Percentiles rank a stretch among this genome's conserved stretches.
phyloP scores from a whole-genome alignment of 768 basidiomycete genomes.

The Lentinula raphanica region DNA sequence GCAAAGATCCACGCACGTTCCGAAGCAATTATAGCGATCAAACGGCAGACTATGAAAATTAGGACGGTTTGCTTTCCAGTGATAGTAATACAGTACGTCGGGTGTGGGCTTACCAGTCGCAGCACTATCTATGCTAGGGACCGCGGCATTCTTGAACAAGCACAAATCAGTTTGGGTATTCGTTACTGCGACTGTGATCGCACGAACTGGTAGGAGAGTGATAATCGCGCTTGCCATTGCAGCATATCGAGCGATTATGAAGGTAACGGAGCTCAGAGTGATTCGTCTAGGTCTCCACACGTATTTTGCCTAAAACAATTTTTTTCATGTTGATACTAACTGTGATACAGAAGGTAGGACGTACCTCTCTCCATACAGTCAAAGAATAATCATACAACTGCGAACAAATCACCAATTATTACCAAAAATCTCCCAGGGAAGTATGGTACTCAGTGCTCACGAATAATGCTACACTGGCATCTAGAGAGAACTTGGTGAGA shows the following conservation, averaged over 20 bases:
- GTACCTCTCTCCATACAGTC: conserved; percentile 13
- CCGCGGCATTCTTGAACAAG: neutral
- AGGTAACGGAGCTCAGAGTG: conserved; percentile 10
- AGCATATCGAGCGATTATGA: conserved; percentile 13
- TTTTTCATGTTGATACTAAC: neutral
- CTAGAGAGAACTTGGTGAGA: neutral
- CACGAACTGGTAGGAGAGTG: conserved; percentile 12
- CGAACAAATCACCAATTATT: neutral
- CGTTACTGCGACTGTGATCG: neutral
- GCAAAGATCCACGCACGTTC: conserved; percentile 9
- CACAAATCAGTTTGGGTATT: neutral
- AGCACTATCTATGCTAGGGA: neutral
- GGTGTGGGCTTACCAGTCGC: conserved; percentile 3
- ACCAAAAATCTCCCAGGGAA: neutral
- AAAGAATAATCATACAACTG: conserved; percentile 11
- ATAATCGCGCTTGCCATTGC: conserved; percentile 11
- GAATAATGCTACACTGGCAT: conserved; percentile 8
- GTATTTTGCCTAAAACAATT: conserved; percentile 9
- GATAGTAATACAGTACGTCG: too few species aligned
- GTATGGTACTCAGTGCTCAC: neutral
- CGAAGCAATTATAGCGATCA: conserved; percentile 13
- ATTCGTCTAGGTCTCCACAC: conserved; percentile 12
- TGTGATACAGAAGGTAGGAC: neutral
- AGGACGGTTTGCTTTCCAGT: neutral
- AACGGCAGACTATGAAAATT: conserved; percentile 5